phyloP scores from a whole-genome alignment of 2,329 filamentous ascomycete species.

The Malbranchea cinnamomea region DNA sequence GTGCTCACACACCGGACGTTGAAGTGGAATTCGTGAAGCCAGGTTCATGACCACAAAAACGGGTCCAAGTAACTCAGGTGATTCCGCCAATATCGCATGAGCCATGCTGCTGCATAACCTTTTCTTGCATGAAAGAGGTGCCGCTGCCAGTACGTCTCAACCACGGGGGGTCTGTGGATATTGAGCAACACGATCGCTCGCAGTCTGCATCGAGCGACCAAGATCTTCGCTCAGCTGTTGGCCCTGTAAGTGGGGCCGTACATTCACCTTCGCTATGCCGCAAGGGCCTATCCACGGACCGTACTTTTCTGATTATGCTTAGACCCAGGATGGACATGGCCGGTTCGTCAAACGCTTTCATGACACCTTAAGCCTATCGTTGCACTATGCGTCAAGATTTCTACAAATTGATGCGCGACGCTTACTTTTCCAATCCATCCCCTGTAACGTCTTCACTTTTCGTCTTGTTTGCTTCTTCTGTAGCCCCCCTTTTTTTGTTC shows the following conservation, averaged over 20 bases:
- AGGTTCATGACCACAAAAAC: conserved; percentile 21
- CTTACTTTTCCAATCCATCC: conserved; percentile 2
- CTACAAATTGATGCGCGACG: conserved; percentile 5
- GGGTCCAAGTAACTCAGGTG: conserved; percentile 26
- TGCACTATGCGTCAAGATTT: neutral
- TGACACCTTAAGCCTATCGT: conserved; percentile 1
- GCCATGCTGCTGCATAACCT: conserved; percentile 6
- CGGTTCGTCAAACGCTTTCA: neutral
- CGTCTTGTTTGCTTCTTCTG: conserved; percentile 6
- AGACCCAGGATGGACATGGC: too few species aligned
- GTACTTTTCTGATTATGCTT: too few species aligned
- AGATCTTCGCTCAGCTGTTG: conserved; percentile 3
- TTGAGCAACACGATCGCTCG: conserved; percentile 2
- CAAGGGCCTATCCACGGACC: conserved; percentile 2
- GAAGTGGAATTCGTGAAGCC: conserved; percentile 25
- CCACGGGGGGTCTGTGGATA: conserved; percentile 3
- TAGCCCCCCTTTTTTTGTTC: conserved; percentile 1
- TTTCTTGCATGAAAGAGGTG: too few species aligned
- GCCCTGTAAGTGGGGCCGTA: neutral
- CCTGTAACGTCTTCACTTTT: neutral
- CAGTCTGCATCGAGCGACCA: conserved; percentile 1
- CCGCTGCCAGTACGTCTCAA: neutral
- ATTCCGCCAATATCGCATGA: conserved; percentile 12
- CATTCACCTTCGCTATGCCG: neutral
- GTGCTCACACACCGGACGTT: too few species aligned